phyloP scores from a whole-genome alignment of 2,329 filamentous ascomycete species.

The Aspergillus cejpii region DNA sequence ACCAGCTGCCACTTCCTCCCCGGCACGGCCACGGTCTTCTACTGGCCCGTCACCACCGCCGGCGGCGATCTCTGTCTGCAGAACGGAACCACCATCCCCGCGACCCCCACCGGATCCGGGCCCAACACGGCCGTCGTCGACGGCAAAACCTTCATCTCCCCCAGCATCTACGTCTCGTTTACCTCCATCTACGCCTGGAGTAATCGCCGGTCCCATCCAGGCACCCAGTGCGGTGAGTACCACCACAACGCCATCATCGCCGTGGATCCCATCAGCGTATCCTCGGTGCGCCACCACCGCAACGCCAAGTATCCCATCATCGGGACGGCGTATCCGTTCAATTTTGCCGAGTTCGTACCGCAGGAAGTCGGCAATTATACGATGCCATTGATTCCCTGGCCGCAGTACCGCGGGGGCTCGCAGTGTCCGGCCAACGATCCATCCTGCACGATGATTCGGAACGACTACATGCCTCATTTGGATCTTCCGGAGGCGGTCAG shows the following conservation, averaged over 20 bases:
- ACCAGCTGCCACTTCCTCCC: conserved; percentile 19
- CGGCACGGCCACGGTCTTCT: conserved; percentile 19
- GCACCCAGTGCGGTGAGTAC: conserved; percentile 15
- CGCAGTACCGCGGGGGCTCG: conserved; percentile 15
- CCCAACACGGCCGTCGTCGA: conserved; percentile 19
- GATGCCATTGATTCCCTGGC: conserved; percentile 18
- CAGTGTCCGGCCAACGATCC: conserved; percentile 15
- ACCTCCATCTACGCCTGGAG: conserved; percentile 19
- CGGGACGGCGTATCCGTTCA: conserved; percentile 19
- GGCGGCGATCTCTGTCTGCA: conserved; percentile 17
- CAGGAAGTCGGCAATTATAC: conserved; percentile 17
- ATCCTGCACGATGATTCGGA: conserved; percentile 17
- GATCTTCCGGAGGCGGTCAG: conserved; percentile 16
- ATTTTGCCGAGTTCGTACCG: conserved; percentile 18
- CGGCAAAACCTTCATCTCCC: conserved; percentile 17
- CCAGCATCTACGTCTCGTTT: conserved; percentile 20
- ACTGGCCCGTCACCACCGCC: conserved; percentile 21
- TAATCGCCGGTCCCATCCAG: conserved; percentile 15
- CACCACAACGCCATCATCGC: conserved; percentile 17
- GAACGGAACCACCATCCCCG: conserved; percentile 16
- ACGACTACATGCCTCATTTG: conserved; percentile 20
- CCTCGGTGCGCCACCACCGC: conserved; percentile 16
- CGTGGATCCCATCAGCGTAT: conserved; percentile 11
- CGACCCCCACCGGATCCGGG: conserved; percentile 9
- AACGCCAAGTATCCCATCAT: conserved; percentile 19